Evolutionary conservation across 352 stramenopile species (phyloP).

Genomic region (Phytophthora hybrid): DNA sequence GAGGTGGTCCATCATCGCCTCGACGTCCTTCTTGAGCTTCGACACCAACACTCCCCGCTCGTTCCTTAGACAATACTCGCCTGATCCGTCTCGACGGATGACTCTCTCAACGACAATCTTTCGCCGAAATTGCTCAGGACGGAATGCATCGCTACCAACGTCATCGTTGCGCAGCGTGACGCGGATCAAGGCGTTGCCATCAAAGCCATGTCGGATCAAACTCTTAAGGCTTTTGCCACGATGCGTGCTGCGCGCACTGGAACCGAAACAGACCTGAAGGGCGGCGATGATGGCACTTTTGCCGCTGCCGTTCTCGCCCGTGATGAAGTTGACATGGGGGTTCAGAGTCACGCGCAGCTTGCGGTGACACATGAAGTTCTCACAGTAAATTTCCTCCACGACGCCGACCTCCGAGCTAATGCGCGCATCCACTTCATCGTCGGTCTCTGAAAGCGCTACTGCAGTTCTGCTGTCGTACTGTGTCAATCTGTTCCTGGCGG

Average conservation of each 20-base stretch:
- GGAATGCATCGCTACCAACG: constrained; percentile 90
- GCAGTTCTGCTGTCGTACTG: constrained; percentile 2
- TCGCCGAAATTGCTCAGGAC: constrained; percentile 92
- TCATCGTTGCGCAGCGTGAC: constrained; percentile 95
- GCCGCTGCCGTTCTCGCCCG: constrained; percentile 94
- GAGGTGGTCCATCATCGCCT: constrained; percentile 94
- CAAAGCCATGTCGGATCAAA: constrained; percentile 94
- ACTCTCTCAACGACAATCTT: constrained; percentile 94
- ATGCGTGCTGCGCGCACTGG: constrained; percentile 93
- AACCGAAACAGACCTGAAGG: constrained; percentile 97
- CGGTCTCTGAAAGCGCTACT: background rate
- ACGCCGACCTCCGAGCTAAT: constrained; percentile 91
- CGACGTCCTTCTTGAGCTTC: constrained; percentile 92
- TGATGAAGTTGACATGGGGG: constrained; percentile 90
- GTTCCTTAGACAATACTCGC: constrained; percentile 80
- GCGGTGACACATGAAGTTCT: constrained; percentile 99
- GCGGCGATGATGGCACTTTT: constrained; percentile 98
- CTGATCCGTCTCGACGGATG: constrained; percentile 86
- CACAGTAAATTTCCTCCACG: constrained; percentile 95
- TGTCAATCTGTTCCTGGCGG: background rate
- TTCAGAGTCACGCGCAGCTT: constrained; percentile 91
- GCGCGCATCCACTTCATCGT: constrained; percentile 17
- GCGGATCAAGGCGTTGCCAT: constrained; percentile 88
- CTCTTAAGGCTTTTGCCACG: constrained; percentile 96
- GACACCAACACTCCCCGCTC: constrained; percentile 70